Base-by-base conservation (phyloP, 176 grass and related monocot genomes). In the Elymus sibiricus region DNA sequence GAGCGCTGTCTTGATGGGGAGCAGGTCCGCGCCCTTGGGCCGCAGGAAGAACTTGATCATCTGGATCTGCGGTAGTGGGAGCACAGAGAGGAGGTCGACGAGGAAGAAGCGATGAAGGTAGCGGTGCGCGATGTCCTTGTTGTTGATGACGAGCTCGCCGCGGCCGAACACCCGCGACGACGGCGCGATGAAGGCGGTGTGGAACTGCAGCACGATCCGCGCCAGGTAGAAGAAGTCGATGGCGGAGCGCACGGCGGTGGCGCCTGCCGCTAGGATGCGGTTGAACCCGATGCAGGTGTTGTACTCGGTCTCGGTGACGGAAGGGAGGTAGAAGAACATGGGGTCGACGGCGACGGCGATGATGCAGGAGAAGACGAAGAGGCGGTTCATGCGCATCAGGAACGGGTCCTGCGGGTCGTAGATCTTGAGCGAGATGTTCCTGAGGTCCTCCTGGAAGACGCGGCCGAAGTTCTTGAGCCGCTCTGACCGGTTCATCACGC, bases 81-180 rank as follows among this genome's bases (percentile, higher is more conserved):
- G 69, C 53, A 98, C 86, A 2, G 96, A 82, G 4, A 98, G 84
- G 17, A 98, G 37, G 87, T 98, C 96, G 4, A 95, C 65, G 53
- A 67, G 76, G 76, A 98, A 98, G 84, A 94, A 94, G 0, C 93
- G 74, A 1, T 64, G 46, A 5, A 98, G 61, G 77, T 98, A 98
- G 0, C 93, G 93, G 0, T 79, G 53, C 11, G 90, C 96, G 47
- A 98, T 98, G 56, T 90, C 80, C 5, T 22, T 11, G 9, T 86
- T 60, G 78, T 95, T 86, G 42, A 95, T 89, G 4, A 98, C 93
- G 1, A 98, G 93, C 82, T 98, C 96, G 11, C 96, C 96, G 80
- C 96, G 88, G 3, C 95, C 95, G 79, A 98, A 98, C 58, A 95
- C 95, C 37, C 93, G 77, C 21, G 95, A 98, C 6, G 95, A 98